Conservation (phyloP, 192 early-diverging fungal species). For the Spinellus fusiger region DNA sequence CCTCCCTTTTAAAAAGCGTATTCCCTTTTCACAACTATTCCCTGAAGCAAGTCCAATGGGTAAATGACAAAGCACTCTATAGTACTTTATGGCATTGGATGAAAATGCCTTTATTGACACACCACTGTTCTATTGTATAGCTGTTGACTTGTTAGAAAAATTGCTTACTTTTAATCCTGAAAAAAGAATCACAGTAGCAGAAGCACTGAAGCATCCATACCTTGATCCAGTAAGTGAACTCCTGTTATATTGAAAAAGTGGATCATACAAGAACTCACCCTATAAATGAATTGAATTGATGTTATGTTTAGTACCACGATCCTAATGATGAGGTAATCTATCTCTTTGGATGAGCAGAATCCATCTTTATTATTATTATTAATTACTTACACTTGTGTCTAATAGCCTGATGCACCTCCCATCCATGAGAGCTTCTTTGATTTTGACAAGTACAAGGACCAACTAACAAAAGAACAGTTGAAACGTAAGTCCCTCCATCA, state of each 20-base stretch:
- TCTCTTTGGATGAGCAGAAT: not conserved
- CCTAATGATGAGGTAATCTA: constrained; percentile 47
- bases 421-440: constrained; percentile 78
- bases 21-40: constrained; percentile 76
- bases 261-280: no score
- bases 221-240: constrained; percentile 44
- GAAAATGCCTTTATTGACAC: no score
- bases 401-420: constrained; percentile 61
- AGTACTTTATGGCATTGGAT: no score
- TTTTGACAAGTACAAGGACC: constrained; percentile 82
- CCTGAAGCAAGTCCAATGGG: constrained; percentile 76
- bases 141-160: constrained; percentile 87
- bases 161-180: constrained; percentile 89
- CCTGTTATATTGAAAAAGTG: not conserved
- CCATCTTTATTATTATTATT: not conserved
- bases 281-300: no score
- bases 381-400: not conserved
- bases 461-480: constrained; percentile 72
- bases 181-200: constrained; percentile 88
- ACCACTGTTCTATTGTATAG: constrained; percentile 26
- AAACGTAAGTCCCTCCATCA: constrained; percentile 43
- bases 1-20: constrained; percentile 81
- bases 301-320: constrained; percentile 52
- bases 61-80: no score
- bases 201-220: constrained; percentile 92